Base-by-base conservation (phyloP, 1,284 basidiomycete genomes). In the Ganoderma sp. region DNA sequence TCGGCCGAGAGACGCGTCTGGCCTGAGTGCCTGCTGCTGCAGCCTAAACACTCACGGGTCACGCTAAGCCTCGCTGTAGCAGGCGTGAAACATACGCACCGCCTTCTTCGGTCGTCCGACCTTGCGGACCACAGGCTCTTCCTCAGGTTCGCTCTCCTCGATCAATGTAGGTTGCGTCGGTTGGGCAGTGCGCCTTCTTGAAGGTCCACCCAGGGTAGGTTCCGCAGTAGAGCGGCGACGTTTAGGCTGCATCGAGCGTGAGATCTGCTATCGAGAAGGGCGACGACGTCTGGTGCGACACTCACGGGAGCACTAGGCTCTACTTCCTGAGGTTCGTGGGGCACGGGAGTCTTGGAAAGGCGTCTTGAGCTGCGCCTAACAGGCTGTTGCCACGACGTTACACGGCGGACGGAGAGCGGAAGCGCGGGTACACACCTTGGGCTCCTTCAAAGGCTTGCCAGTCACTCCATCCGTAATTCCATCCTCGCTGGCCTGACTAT, bases 71-170 rank as follows among this genome's bases (percentile, higher is more conserved):
- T n/a, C 7, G 14, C 3, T 4, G 7, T 39, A n/a, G 6, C 34
- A 54, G 32, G 37, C 63, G 57, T 60, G 34, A 22, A 8, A 59
- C 56, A 65, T 58, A 77, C 82, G 59, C 77, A 90, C 90, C 68
- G 78, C 84, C 81, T 89, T 91, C 82, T 85, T 88, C 67, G 79
- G 87, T 72, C 84, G 81, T 42, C 84, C 84, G 58, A 88, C 83
- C 79, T 92, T 93, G 70, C 85, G 87, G n/a, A 82, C 76, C 0
- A 85, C 86, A 17, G 84, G 83, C 66, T 89, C 87, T 73, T 89
- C 87, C 74, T 92, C 91, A 0, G 89, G 87, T 73, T 95, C 93
- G 69, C 92, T 94, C 78, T 93, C 92, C 79, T 94, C 92, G 7
- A 83, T 76, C 1, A 94, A 74, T 14, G 81, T 75, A 14, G 87